Percentiles rank a stretch among this genome's conserved stretches.
phyloP scores from a whole-genome alignment of 225 moss, liverwort and hornwort genomes.

The Takakia lepidozioides region DNA sequence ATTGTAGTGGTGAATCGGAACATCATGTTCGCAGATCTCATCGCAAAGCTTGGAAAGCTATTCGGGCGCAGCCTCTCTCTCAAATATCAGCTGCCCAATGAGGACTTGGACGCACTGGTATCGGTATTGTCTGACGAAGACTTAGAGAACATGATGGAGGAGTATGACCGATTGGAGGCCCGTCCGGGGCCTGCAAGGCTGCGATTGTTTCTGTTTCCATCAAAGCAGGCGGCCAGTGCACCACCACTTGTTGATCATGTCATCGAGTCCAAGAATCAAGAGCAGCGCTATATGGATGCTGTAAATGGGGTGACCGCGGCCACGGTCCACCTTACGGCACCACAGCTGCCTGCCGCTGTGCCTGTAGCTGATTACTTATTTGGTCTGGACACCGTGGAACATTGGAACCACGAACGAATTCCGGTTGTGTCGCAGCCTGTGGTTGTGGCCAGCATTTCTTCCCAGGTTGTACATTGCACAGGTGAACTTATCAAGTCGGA shows the following conservation, averaged over 20 bases:
- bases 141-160: conserved; percentile 93
- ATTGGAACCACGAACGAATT: conserved; percentile 48
- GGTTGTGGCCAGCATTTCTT: no score
- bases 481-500: no score
- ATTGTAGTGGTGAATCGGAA: conserved; percentile 78
- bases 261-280: conserved; percentile 61
- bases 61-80: conserved; percentile 44
- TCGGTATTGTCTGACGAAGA: conserved; percentile 89
- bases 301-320: conserved; percentile 71
- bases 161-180: conserved; percentile 71
- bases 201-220: conserved; percentile 79
- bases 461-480: no score
- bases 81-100: conserved; percentile 87
- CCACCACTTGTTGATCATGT: conserved; percentile 36
- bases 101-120: conserved; percentile 93
- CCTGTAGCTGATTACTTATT: conserved; percentile 60
- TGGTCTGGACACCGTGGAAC: conserved; percentile 39
- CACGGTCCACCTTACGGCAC: conserved; percentile 29
- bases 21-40: conserved; percentile 57
- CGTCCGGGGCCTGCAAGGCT: conserved; percentile 67
- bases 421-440: no score
- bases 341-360: no score
- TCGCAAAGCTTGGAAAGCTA: conserved; percentile 64
- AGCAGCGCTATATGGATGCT: conserved; percentile 94
- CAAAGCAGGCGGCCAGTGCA: conserved; percentile 42